Evolutionary conservation across 371 early-diverging fungal genomes (phyloP).

Genomic region (Mortierella sp.): DNA sequence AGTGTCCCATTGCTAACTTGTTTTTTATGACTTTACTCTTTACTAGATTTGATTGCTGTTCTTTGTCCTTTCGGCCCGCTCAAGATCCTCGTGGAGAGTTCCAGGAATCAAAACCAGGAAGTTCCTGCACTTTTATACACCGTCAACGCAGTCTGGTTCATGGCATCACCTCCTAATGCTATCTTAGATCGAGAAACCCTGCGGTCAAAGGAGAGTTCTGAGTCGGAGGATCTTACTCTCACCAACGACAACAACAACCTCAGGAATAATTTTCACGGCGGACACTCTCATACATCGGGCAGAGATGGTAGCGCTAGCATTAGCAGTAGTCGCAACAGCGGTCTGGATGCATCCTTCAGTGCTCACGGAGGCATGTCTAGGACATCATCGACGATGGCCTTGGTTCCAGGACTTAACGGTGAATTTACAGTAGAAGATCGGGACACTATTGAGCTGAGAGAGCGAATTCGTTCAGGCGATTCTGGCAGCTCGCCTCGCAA

Average conservation of each 20-base stretch:
- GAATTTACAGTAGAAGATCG: slow-evolving; percentile 4
- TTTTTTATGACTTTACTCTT: background rate
- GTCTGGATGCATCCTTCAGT: slow-evolving; percentile 25
- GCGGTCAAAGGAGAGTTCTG: slow-evolving; percentile 10
- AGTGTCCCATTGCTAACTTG: background rate
- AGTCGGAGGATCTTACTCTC: background rate
- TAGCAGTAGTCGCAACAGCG: slow-evolving; percentile 41
- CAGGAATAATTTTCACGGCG: background rate
- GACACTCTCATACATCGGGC: slow-evolving; percentile 32
- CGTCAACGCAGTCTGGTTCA: slow-evolving; percentile 84
- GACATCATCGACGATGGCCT: slow-evolving; percentile 38
- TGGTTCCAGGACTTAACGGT: slow-evolving; percentile 21
- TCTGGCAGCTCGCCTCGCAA: slow-evolving; percentile 12
- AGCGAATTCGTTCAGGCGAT: slow-evolving; percentile 19
- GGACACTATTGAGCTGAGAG: slow-evolving; percentile 43
- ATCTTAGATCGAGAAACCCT: slow-evolving; percentile 30
- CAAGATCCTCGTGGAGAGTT: slow-evolving; percentile 84
- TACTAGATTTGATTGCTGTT: slow-evolving; percentile 87
- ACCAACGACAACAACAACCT: background rate
- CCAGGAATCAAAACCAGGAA: slow-evolving; percentile 78
- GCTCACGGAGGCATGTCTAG: slow-evolving; percentile 13
- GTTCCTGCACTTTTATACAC: slow-evolving; percentile 88
- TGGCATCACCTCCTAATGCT: slow-evolving; percentile 72
- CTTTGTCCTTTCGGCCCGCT: slow-evolving; percentile 94
- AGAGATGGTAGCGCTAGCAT: slow-evolving; percentile 37